A percentile compares a stretch with the other conserved stretches of the same genome.
These are phyloP conservation scores for Ilex aquifolium DNA, from an alignment of 257 asterid genomes.

Conservation along the genomic window DNA sequence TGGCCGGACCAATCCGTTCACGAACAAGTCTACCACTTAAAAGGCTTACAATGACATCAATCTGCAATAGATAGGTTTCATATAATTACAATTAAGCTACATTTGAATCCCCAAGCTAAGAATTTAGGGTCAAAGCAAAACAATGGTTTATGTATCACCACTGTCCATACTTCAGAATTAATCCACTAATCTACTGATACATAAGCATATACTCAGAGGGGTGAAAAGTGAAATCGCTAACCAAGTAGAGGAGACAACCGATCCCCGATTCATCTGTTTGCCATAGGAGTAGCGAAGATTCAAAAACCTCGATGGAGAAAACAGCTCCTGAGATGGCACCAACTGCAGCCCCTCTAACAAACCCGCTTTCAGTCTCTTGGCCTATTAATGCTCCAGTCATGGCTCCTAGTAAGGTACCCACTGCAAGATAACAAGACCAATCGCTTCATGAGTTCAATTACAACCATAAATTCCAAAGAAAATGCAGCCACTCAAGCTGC, in stretches of 20 bases:
- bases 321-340: constrained; percentile 99
- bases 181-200: too few relatives aligned
- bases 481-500: background rate
- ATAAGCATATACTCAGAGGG: background rate
- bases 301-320: constrained; percentile 96
- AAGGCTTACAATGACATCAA: constrained; percentile 90
- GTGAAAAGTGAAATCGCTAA: constrained; percentile 23
- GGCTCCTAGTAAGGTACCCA: constrained; percentile 92
- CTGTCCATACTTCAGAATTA: too few relatives aligned
- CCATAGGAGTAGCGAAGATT: constrained; percentile 77
- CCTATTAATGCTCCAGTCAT: constrained; percentile 96
- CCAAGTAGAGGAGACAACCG: constrained; percentile 91
- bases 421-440: constrained; percentile 32
- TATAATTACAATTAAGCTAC: too few relatives aligned
- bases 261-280: constrained; percentile 92
- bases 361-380: constrained; percentile 96
- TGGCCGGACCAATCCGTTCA: constrained; percentile 97
- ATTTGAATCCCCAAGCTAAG: too few relatives aligned
- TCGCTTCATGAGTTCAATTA: constrained; percentile 7
- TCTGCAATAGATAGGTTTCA: constrained; percentile 29
- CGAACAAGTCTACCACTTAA: constrained; percentile 95
- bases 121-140: too few relatives aligned
- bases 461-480: constrained; percentile 1
- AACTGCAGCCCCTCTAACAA: constrained; percentile 92
- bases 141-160: too few relatives aligned